phyloP scores from a whole-genome alignment of 495 filamentous ascomycete species.

The Pyronema omphalodes region DNA sequence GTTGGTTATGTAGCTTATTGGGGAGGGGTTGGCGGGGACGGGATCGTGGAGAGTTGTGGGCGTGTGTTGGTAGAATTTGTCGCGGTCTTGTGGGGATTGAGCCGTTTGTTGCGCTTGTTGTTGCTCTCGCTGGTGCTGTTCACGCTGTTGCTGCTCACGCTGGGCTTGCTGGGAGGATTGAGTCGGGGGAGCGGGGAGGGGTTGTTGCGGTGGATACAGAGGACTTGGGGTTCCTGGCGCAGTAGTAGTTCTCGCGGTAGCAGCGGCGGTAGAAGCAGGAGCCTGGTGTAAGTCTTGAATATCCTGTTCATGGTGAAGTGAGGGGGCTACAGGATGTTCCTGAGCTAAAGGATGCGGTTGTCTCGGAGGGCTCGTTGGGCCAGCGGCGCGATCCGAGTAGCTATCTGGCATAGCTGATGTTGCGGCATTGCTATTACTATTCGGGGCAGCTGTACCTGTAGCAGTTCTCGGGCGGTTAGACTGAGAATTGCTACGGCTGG shows the following conservation, averaged over 20 bases:
- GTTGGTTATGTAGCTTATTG: constrained; percentile 17
- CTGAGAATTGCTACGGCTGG: constrained; percentile 42
- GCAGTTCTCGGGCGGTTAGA: constrained; percentile 20
- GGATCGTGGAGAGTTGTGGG: constrained; percentile 18
- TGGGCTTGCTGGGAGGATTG: constrained; percentile 22
- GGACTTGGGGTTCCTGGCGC: constrained; percentile 13
- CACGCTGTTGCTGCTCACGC: constrained; percentile 21
- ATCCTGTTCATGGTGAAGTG: constrained; percentile 13
- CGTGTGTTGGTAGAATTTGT: constrained; percentile 23
- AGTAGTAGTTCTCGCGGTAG: constrained; percentile 21
- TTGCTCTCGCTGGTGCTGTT: constrained; percentile 21
- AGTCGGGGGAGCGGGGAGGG: neutral
- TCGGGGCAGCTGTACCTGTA: constrained; percentile 15
- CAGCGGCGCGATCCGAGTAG: neutral
- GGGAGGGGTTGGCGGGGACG: constrained; percentile 2
- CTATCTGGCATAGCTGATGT: neutral
- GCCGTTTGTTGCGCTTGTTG: constrained; percentile 17
- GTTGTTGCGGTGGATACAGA: constrained; percentile 14
- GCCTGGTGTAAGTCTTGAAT: constrained; percentile 11
- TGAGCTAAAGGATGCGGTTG: neutral
- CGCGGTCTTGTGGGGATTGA: neutral
- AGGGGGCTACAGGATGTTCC: neutral
- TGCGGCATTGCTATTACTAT: constrained; percentile 3
- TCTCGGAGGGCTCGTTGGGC: neutral
- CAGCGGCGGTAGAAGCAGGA: constrained; percentile 18